Percentiles rank a stretch among this genome's conserved stretches.
Conservation (phyloP, 345 rosid genomes). For the Murraya koenigii region DNA sequence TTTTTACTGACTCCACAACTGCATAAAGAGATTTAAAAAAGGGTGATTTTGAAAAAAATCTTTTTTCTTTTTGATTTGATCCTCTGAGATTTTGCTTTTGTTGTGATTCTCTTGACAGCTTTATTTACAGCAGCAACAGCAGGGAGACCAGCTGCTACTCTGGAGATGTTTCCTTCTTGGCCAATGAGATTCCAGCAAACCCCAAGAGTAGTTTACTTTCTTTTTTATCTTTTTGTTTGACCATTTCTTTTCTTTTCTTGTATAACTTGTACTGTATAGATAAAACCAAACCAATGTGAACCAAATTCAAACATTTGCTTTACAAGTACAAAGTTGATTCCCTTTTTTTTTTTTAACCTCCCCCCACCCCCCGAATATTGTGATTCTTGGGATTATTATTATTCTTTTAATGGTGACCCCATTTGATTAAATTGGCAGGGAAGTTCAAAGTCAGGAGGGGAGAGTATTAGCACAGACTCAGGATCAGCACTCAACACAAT, state of each 20-base stretch:
- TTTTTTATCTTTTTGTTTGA: slow-evolving; percentile 43
- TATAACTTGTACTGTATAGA: background rate
- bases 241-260: slow-evolving; percentile 34
- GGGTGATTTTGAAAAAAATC: too few relatives aligned
- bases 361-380: background rate
- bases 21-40: slow-evolving; percentile 12
- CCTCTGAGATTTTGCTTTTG: slow-evolving; percentile 28
- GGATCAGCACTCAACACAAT: slow-evolving; percentile 77
- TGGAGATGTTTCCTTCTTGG: slow-evolving; percentile 99
- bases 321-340: background rate
- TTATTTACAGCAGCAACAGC: slow-evolving; percentile 48
- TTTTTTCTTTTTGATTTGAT: slow-evolving; percentile 3
- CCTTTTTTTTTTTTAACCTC: background rate
- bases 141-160: slow-evolving; percentile 90
- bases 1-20: slow-evolving; percentile 47
- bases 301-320: background rate
- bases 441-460: slow-evolving; percentile 81
- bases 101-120: slow-evolving; percentile 65
- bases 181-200: slow-evolving; percentile 97
- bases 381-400: slow-evolving; percentile 5
- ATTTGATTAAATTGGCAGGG: slow-evolving; percentile 42
- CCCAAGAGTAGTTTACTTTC: slow-evolving; percentile 59
- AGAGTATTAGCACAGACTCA: slow-evolving; percentile 60
- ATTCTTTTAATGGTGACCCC: background rate
- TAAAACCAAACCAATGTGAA: background rate